Evolutionary conservation across 495 filamentous ascomycete species (phyloP).

Genomic region (Lophiostoma macrostomum): DNA sequence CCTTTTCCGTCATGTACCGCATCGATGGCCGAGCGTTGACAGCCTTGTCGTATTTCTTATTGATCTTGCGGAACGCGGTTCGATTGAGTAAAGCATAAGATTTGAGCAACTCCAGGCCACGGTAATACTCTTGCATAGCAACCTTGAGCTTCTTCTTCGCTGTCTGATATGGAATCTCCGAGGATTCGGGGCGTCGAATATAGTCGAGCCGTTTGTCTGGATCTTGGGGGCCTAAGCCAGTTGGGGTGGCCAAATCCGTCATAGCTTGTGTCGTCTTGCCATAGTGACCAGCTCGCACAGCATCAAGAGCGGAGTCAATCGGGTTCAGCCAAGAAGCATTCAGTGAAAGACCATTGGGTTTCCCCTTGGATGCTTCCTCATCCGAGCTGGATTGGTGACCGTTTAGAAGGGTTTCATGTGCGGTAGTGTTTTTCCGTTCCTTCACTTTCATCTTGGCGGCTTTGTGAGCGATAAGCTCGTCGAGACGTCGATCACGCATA

Average conservation of each 20-base stretch:
- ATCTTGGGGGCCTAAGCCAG: constrained; percentile 31
- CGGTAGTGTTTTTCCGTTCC: constrained; percentile 13
- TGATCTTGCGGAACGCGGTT: constrained; percentile 94
- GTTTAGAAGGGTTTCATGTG: not conserved
- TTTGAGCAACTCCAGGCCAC: constrained; percentile 85
- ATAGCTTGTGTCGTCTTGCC: constrained; percentile 59
- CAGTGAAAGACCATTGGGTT: not conserved
- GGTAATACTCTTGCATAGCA: constrained; percentile 88
- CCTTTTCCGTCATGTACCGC: constrained; percentile 87
- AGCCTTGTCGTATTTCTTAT: constrained; percentile 96
- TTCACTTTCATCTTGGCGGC: constrained; percentile 37
- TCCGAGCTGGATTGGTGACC: constrained; percentile 23
- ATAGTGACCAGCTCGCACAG: constrained; percentile 43
- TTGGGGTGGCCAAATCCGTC: constrained; percentile 50
- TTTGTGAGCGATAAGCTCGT: constrained; percentile 57
- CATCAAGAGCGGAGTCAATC: constrained; percentile 39
- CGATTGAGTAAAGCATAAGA: constrained; percentile 84
- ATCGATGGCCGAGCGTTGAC: constrained; percentile 71
- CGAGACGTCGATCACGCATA: constrained; percentile 75
- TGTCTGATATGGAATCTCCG: constrained; percentile 69
- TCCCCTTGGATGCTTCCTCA: constrained; percentile 1
- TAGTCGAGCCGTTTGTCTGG: constrained; percentile 34
- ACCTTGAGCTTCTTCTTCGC: constrained; percentile 89
- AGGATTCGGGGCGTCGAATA: constrained; percentile 36
- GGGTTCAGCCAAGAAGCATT: constrained; percentile 31